Base-by-base conservation (phyloP, 2,329 filamentous ascomycete species). In the Cercospora nicotianae region DNA sequence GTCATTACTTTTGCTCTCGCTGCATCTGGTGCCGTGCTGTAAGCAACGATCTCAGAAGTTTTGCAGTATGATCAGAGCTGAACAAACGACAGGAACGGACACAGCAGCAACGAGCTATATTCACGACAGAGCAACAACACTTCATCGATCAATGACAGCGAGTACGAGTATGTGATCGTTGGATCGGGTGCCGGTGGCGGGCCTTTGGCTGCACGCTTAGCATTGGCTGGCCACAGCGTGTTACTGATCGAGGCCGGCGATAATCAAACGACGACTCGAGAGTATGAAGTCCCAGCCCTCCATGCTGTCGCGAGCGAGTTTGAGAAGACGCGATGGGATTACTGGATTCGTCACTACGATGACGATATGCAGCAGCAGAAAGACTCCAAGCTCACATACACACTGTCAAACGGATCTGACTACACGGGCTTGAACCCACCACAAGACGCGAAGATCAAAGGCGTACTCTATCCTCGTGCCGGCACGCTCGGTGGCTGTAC, bases 131-230 rank as follows among this genome's bases (percentile, higher is more conserved):
- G 20, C 48, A n/a, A 39, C 18, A 39, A n/a, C 28, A 57, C 55
- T 16, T 53, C 48, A 20, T 53, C 20, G 18, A 23, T 26, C 53
- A 65, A 42, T 9, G 36, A 28, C 53, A 65, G 63, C 63, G 51
- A 65, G 36, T 90, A 90, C 73, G 87, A 90, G 68, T 90, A 88
- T 77, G 81, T 90, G 30, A 83, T 90, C 9, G 86, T 89, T 42
- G 87, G 87, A 10, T 87, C 85, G 6, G 87, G 87, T 3, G 81
- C 87, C 6, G 87, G 87, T 12, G 87, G 87, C 58, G 86, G 84
- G 16, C 86, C 87, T 7, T 76, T 89, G 5, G 86, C 87, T 12
- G 84, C 85, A 26, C 83, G 86, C 51, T 83, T 90, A 30, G 87
- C 87, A n/a, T 79, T 85, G 61, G 84, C 85, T 36, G 87, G 87